A percentile compares a stretch with the other conserved stretches of the same genome.
Conservation (phyloP, 1,139 yeast genomes). For the Nadsonia commutata region DNA sequence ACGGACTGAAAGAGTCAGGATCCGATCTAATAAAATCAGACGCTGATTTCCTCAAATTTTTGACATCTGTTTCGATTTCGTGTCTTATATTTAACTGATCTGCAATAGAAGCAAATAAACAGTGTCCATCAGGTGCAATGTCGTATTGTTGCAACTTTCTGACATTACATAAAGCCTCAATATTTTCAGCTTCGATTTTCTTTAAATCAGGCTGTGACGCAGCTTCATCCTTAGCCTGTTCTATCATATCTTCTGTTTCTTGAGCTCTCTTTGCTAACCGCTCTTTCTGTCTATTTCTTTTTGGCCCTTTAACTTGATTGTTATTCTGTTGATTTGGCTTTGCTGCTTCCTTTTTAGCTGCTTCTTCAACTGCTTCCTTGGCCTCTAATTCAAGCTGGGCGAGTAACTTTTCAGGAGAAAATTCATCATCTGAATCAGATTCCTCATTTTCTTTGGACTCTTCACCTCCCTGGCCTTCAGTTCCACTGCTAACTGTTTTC, state of each 20-base stretch:
- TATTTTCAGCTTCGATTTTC: slow-evolving; percentile 52
- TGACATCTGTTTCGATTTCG: slow-evolving; percentile 27
- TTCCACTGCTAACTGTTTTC: slow-evolving; percentile 6
- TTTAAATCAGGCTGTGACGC: slow-evolving; percentile 49
- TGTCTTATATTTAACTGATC: slow-evolving; percentile 58
- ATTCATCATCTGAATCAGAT: slow-evolving; percentile 28
- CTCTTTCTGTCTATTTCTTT: slow-evolving; percentile 74
- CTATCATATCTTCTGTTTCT: slow-evolving; percentile 44
- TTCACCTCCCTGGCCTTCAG: slow-evolving; percentile 5
- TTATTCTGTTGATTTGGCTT: slow-evolving; percentile 1
- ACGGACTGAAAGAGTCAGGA: slow-evolving; percentile 64
- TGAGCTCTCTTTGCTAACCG: slow-evolving; percentile 63
- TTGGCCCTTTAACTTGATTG: slow-evolving; percentile 20
- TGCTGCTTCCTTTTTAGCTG: slow-evolving; percentile 3
- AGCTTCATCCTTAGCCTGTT: slow-evolving; percentile 64
- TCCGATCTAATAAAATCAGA: slow-evolving; percentile 50
- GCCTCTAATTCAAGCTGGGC: slow-evolving; percentile 35
- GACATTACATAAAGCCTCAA: slow-evolving; percentile 36
- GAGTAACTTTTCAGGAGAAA: slow-evolving; percentile 51
- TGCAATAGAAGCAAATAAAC: slow-evolving; percentile 71
- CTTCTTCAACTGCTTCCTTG: slow-evolving; percentile 10
- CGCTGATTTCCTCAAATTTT: slow-evolving; percentile 47
- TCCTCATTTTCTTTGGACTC: slow-evolving; percentile 12
- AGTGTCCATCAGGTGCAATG: slow-evolving; percentile 85
- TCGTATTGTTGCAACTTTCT: slow-evolving; percentile 35